Evolutionary conservation across 306 rosid species (phyloP).

Genomic region (Medicago truncatula): MtrunA17r5.0-ANR NC_053042.1:6536001-6536500

Average conservation of each 20-base stretch:
- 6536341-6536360: not conserved
- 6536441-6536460: constrained; percentile 3
- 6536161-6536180: not conserved
- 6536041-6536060: not conserved
- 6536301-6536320: not conserved
- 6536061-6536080: not conserved
- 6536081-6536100: not conserved
- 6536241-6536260: not conserved
- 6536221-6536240: not conserved
- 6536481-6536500: constrained; percentile 47
- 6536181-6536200: not conserved
- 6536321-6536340: not conserved
- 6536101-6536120: not conserved
- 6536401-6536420: constrained; percentile 2
- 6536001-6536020: not conserved
- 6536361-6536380: not conserved
- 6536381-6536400: not conserved
- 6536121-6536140: not conserved
- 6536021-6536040: not conserved
- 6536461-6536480: not conserved
- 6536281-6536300: not conserved
- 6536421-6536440: not conserved
- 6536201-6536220: not conserved
- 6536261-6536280: not conserved
- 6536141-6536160: not conserved